Evolutionary conservation across 306 rosid genomes (phyloP).

Genomic region (Prunus fruticosa): DNA sequence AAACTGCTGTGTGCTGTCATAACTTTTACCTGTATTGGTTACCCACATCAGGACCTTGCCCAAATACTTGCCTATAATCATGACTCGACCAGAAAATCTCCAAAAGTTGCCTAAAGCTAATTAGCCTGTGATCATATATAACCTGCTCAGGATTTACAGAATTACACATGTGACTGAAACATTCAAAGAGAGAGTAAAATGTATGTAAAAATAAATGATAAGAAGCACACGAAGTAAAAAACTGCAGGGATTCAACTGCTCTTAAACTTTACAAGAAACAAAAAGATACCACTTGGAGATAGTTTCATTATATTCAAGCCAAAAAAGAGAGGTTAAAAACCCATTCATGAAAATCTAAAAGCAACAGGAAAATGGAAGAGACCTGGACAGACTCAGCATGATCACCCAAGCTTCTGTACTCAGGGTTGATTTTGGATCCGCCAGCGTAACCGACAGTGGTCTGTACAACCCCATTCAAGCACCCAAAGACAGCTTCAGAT

Average conservation of each 20-base stretch:
- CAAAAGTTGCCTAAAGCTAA: slow-evolving; percentile 62
- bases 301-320: background rate
- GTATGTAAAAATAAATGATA: background rate
- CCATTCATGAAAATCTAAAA: background rate
- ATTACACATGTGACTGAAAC: background rate
- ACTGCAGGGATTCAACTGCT: background rate
- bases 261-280: background rate
- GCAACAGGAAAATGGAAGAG: background rate
- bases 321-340: background rate
- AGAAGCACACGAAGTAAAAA: background rate
- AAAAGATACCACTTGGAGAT: background rate
- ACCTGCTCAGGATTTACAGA: slow-evolving; percentile 49
- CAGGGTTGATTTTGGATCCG: slow-evolving; percentile 78
- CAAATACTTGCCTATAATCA: slow-evolving; percentile 91
- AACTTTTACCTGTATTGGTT: slow-evolving; percentile 71
- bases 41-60: slow-evolving; percentile 99
- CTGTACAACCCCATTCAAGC: slow-evolving; percentile 75
- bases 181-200: background rate
- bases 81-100: slow-evolving; percentile 88
- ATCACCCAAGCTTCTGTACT: slow-evolving; percentile 74
- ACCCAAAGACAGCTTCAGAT: slow-evolving; percentile 88
- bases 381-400: slow-evolving; percentile 84
- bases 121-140: slow-evolving; percentile 71
- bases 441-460: slow-evolving; percentile 89
- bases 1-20: slow-evolving; percentile 16